Conservation (phyloP, 768 basidiomycete genomes). For the Amanita pallidorosea region DNA sequence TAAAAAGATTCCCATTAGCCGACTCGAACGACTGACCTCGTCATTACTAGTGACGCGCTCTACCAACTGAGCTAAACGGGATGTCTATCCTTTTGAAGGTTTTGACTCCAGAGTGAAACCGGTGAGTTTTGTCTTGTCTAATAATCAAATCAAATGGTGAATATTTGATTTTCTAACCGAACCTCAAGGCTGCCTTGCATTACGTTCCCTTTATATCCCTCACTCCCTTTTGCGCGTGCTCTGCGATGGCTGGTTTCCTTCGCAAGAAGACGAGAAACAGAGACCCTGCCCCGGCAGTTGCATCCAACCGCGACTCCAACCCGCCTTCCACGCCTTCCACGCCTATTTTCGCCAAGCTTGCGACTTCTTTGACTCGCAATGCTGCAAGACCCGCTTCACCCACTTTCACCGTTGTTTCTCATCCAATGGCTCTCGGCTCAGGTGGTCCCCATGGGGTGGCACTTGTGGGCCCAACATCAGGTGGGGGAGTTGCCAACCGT, state of each 20-base stretch:
- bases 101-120: background rate
- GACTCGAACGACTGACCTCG: constrained; percentile 60
- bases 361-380: constrained; percentile 7
- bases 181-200: constrained; percentile 4
- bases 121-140: too few species aligned
- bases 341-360: constrained; percentile 32
- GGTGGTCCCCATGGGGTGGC: background rate
- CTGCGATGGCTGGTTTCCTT: constrained; percentile 44
- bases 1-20: constrained; percentile 23
- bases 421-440: constrained; percentile 19
- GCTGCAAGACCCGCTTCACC: background rate
- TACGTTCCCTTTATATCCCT: background rate
- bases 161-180: too few species aligned
- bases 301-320: background rate
- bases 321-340: constrained; percentile 20
- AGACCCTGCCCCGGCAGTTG: constrained; percentile 8
- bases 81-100: background rate
- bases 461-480: background rate
- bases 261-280: constrained; percentile 37
- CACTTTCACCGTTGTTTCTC: constrained; percentile 14
- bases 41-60: constrained; percentile 67
- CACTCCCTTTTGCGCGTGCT: background rate
- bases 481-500: background rate
- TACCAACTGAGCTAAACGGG: constrained; percentile 18
- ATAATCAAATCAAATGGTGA: too few species aligned